Evolutionary conservation across 306 rosid genomes (phyloP), one percentile per base, ranked within the genome.

Genomic region (Rosa rugosa): DNA sequence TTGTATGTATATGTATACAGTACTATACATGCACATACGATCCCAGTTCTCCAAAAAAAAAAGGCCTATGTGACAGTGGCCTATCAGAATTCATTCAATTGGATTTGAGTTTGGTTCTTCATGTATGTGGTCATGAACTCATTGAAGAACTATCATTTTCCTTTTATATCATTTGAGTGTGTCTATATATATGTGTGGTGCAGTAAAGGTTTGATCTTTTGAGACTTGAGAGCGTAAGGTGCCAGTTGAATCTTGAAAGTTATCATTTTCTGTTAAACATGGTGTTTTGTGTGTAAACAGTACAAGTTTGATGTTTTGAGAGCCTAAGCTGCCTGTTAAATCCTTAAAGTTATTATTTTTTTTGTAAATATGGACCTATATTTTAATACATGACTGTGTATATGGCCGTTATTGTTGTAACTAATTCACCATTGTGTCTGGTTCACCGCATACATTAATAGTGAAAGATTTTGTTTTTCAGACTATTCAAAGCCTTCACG

Each of bases 401-500:
- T 42, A n/a, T 22, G 31, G 49, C 25, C 11, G 18, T 20, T 51
- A n/a, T 17, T 20, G 20, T 25, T 17, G 62, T 16, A 27, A 31
- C 41, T 12, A 34, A 36, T 66, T 66, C 49, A 67, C 47, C 49
- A 64, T 16, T 64, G 69, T 34, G 44, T 34, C 44, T 14, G 69
- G 44, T 64, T 16, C 27, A 40, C 49, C 18, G 49, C 71, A 67
- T 64, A 2, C 69, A 2, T 20, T 69, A 11, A 9, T 40, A 22
- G 53, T 22, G 51, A 71, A 13, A 77, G 13, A 9, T 69, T 63
- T n/a, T 27, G 46, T 75, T 49, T 5, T 54, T 8, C 93, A 91
- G 98, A 95, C 75, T 95, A 90, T 73, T 91, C 86, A 20, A 88
- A 71, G 84, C 98, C 99, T 38, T 86, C 82, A 0, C 83, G 71